Evolutionary conservation across 2,329 filamentous ascomycete species (phyloP).

Genomic region (Mollisiaceae sp.): DNA sequence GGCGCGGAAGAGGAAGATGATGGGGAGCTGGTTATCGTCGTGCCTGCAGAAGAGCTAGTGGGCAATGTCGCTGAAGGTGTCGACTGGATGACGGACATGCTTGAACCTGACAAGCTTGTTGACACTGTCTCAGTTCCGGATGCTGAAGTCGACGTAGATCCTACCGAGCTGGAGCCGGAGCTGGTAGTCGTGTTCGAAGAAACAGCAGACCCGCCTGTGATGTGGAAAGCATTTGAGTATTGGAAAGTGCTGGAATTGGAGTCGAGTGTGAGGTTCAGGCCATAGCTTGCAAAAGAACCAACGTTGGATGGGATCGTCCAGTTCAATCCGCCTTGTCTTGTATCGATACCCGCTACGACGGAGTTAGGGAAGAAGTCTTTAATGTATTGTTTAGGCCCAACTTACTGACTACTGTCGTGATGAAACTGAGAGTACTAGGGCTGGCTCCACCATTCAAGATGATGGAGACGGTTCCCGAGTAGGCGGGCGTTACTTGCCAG

Average conservation of each 20-base stretch:
- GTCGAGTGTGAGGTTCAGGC: constrained; percentile 18
- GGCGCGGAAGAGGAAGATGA: neutral
- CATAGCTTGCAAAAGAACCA: constrained; percentile 13
- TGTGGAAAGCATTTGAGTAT: constrained; percentile 17
- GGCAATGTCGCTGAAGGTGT: neutral
- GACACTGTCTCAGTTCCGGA: neutral
- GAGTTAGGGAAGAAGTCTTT: neutral
- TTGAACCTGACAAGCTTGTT: neutral
- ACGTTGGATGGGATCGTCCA: constrained; percentile 15
- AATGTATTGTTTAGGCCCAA: neutral
- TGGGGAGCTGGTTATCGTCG: neutral
- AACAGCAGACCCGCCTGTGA: neutral
- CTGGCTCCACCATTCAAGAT: constrained; percentile 15
- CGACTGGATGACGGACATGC: neutral
- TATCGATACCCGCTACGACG: constrained; percentile 6
- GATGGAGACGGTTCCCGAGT: constrained; percentile 15
- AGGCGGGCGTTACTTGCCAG: constrained; percentile 9
- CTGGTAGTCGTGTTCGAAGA: neutral
- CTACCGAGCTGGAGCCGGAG: neutral
- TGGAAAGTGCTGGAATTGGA: constrained; percentile 13
- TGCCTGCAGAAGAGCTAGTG: neutral
- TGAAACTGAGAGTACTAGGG: neutral
- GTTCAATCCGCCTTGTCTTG: neutral
- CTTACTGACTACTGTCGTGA: constrained; percentile 15
- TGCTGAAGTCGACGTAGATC: neutral